phyloP scores from a whole-genome alignment of 2,329 filamentous ascomycete species.

The Aplosporella prunicola region DNA sequence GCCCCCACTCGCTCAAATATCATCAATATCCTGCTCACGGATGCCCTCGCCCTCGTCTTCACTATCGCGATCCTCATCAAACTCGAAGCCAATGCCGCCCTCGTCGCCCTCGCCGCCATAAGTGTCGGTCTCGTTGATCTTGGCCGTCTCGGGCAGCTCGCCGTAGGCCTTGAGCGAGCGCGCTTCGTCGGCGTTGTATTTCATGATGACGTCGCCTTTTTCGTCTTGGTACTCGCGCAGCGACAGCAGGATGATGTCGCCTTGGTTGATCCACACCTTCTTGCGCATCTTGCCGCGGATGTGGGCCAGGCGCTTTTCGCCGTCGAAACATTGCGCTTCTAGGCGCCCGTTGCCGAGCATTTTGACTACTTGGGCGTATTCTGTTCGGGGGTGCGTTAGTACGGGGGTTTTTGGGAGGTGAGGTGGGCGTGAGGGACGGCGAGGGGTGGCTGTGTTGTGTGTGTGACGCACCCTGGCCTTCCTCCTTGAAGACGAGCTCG shows the following conservation, averaged over 20 bases:
- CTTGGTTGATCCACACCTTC: conserved; percentile 99
- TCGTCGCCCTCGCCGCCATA: conserved; percentile 86
- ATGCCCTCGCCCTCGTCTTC: conserved; percentile 45
- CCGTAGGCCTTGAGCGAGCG: conserved; percentile 93
- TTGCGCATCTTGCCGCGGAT: conserved; percentile 96
- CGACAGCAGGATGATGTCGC: conserved; percentile 61
- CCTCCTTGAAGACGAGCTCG: conserved; percentile 97
- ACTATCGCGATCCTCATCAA: conserved; percentile 79
- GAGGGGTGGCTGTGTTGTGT: neutral
- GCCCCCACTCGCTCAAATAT: conserved; percentile 71
- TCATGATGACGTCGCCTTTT: conserved; percentile 87
- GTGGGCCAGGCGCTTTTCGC: conserved; percentile 73
- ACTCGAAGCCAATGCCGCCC: conserved; percentile 90
- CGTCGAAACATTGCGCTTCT: conserved; percentile 91
- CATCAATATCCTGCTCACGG: conserved; percentile 89
- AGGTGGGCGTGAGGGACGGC: neutral
- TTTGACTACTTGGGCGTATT: conserved; percentile 82
- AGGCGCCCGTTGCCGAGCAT: conserved; percentile 94
- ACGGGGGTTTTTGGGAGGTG: neutral
- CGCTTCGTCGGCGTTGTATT: conserved; percentile 67
- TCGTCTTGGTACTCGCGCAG: conserved; percentile 90
- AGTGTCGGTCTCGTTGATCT: conserved; percentile 99
- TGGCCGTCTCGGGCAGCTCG: conserved; percentile 91
- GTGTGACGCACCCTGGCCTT: conserved; percentile 56
- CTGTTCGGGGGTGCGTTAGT: conserved; percentile 21